Evolutionary conservation across 805 yeast species (phyloP), one percentile per base, ranked within the genome.

Genomic region (Ogataea siamensis): DNA sequence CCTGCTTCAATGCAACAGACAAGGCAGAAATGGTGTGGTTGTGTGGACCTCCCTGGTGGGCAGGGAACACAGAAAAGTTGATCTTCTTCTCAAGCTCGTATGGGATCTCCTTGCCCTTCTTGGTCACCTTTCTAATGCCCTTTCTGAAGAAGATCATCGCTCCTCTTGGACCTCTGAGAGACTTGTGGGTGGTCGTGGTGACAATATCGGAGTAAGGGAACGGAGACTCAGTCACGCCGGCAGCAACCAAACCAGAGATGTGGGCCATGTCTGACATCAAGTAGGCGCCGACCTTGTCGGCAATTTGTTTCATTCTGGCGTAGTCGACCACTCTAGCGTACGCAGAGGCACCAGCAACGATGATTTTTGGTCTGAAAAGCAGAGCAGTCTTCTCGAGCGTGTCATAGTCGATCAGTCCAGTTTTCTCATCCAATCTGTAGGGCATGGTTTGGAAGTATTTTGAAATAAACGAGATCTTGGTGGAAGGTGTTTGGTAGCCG

Each of bases 11-110:
- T 25, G 98, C 98, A 41, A 88, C 91, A 21, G 98, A 95, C 54
- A 91, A 73, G 14, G 98, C 98, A 48, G 96, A 80, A 58, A 91
- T 91, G 54, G 98, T 91, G 68, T 91, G 97, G 72, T 91, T 91
- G 68, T 91, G 98, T 52, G 99, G 99, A 60, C 99, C 99, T 73
- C 99, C 99, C 73, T 91, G 99, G 66, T 91, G 98, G 49, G 95
- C 98, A 53, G 99, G 99, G 86, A 91, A 91, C 40, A 91, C 98
- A 21, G 96, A 87, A 62, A 91, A 91, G 76, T 91, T 91, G 67
- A 91, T 88, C 62, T 80, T 83, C 60, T 80, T 78, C 67, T 91
- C 98, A 58, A 91, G 76, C 56, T 91, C 96, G 63, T 87, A 89
- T 35, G 74, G 68, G 40, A 83, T 71, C 67, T 87, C 89, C 64